Evolutionary conservation across 1,284 basidiomycete species (phyloP).

Genomic region (Termitomyces sp.): DNA sequence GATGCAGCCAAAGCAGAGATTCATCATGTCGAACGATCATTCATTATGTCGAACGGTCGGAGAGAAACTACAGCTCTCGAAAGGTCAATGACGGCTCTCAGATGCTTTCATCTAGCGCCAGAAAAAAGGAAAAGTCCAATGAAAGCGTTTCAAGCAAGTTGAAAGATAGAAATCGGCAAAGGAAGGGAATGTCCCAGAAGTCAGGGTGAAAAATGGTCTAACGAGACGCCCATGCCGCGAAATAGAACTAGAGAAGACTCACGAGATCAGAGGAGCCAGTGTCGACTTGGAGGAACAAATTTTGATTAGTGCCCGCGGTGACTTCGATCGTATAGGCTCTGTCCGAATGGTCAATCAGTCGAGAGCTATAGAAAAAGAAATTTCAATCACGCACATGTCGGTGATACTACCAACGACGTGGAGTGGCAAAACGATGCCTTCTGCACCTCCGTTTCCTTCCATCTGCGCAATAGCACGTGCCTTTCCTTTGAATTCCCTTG

Average conservation of each 20-base stretch:
- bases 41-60: too few species aligned
- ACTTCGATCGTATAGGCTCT: slow-evolving; percentile 63
- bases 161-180: background rate
- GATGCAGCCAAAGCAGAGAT: too few species aligned
- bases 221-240: background rate
- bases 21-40: too few species aligned
- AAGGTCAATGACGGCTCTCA: background rate
- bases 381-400: slow-evolving; percentile 13
- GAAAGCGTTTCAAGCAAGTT: background rate
- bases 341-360: background rate
- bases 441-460: slow-evolving; percentile 14
- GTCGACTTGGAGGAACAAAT: slow-evolving; percentile 62
- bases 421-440: slow-evolving; percentile 16
- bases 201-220: background rate
- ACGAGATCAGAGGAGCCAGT: slow-evolving; percentile 75
- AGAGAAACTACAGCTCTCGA: background rate
- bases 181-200: too few species aligned
- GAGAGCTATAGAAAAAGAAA: background rate
- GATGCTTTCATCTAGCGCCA: background rate
- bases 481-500: slow-evolving; percentile 12
- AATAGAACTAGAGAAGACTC: slow-evolving; percentile 24
- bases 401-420: slow-evolving; percentile 9
- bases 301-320: slow-evolving; percentile 44
- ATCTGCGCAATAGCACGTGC: slow-evolving; percentile 1
- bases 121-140: background rate